These are phyloP conservation scores for Phytophthora meadii DNA, from an alignment of 352 stramenopile genomes.

Conservation along the genomic window DNA sequence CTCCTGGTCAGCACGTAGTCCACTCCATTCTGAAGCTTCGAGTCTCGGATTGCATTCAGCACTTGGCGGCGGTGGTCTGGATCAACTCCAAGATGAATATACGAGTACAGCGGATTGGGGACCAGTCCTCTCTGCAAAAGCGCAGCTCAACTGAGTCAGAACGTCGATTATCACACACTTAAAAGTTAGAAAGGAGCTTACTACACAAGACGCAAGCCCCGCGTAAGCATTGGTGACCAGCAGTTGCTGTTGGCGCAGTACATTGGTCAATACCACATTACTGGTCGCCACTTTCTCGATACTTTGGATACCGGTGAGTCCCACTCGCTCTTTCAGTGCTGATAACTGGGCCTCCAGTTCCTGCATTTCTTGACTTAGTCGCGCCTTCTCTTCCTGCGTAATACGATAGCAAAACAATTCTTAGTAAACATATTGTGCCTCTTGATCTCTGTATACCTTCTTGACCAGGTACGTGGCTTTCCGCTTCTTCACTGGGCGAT, in stretches of 20 bases:
- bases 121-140: conserved; percentile 16
- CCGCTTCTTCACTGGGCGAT: conserved; percentile 21
- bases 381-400: conserved; percentile 24
- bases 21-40: conserved; percentile 40
- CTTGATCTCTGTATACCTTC: conserved; percentile 8
- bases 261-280: conserved; percentile 18
- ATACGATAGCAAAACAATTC: not conserved
- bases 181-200: conserved; percentile 2
- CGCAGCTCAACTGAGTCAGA: not conserved
- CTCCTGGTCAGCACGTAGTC: conserved; percentile 40
- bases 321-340: conserved; percentile 19
- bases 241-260: conserved; percentile 27
- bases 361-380: conserved; percentile 10
- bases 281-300: conserved; percentile 25
- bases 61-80: conserved; percentile 28
- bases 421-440: not conserved
- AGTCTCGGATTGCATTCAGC: conserved; percentile 35
- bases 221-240: conserved; percentile 13
- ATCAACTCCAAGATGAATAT: conserved; percentile 34
- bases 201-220: conserved; percentile 15
- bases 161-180: not conserved
- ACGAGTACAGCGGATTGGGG: conserved; percentile 22
- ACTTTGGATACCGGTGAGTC: conserved; percentile 14
- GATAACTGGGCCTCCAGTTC: conserved; percentile 20
- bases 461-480: conserved; percentile 27